These are phyloP conservation scores for Rhexocercosporidium sp. DNA, from an alignment of 2,329 filamentous ascomycete species.

Conservation along the genomic window DNA sequence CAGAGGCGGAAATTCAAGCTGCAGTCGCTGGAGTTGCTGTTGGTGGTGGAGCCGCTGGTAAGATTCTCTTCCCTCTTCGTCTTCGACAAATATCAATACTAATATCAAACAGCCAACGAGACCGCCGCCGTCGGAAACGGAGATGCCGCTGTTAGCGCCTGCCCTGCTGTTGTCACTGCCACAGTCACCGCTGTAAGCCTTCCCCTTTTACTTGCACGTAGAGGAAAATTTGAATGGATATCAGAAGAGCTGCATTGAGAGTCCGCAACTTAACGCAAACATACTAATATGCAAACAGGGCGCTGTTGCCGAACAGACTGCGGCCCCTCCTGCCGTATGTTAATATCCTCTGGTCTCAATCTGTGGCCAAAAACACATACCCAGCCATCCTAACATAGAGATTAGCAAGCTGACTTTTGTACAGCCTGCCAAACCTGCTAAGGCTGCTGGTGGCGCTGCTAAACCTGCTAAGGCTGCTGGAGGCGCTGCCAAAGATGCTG, in stretches of 20 bases:
- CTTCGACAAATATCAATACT: too few species aligned
- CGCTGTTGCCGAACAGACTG: neutral
- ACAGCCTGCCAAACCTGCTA: neutral
- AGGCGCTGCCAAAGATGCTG: neutral
- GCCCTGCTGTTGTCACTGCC: conserved; percentile 8
- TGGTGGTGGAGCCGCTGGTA: conserved; percentile 29
- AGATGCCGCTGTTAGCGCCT: conserved; percentile 13
- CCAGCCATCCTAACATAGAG: too few species aligned
- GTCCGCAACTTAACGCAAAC: too few species aligned
- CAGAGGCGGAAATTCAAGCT: conserved; percentile 54
- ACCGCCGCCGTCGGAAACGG: conserved; percentile 32
- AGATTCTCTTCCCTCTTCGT: neutral
- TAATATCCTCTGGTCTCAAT: too few species aligned
- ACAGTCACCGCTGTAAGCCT: neutral
- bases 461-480: neutral
- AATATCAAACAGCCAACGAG: conserved; percentile 24
- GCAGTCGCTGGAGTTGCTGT: conserved; percentile 48
- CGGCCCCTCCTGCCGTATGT: neutral
- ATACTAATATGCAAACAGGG: neutral
- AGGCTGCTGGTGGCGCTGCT: neutral
- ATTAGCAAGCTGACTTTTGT: neutral
- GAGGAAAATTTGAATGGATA: too few species aligned
- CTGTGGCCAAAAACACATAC: too few species aligned
- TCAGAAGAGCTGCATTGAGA: too few species aligned
- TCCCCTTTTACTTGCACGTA: too few species aligned